Percentiles rank a stretch among this genome's conserved stretches.
Evolutionary conservation across 768 basidiomycete genomes (phyloP).

Genomic region (Termitomyces sp.): DNA sequence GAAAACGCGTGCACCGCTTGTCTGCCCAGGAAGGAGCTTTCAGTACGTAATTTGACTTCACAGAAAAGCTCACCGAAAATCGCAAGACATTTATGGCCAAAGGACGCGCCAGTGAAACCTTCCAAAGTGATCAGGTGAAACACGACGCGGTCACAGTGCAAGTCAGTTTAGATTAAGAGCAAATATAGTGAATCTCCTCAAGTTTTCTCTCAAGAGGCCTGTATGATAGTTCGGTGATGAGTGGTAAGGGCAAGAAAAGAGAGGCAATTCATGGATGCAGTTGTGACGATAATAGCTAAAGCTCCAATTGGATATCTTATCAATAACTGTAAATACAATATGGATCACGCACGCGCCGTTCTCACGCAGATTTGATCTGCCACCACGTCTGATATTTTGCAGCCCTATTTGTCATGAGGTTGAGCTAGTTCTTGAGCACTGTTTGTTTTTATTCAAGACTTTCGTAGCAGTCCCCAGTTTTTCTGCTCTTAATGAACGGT

Average conservation of each 20-base stretch:
- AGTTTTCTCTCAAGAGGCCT: neutral
- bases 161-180: neutral
- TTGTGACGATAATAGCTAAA: neutral
- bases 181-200: neutral
- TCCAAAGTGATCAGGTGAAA: neutral
- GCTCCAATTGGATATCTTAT: neutral
- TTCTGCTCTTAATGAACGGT: neutral
- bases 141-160: neutral
- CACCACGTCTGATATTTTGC: too few species aligned
- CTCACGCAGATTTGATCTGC: too few species aligned
- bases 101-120: slow-evolving; percentile 2
- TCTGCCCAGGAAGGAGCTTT: neutral
- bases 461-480: too few species aligned
- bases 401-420: too few species aligned
- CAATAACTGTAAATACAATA: neutral
- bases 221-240: neutral
- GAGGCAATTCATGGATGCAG: neutral
- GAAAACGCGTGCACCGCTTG: neutral
- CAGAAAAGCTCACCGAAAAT: neutral
- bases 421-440: too few species aligned
- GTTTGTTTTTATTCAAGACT: too few species aligned
- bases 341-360: too few species aligned
- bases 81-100: neutral
- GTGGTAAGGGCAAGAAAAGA: neutral
- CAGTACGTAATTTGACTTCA: neutral